Evolutionary conservation across 805 yeast species (phyloP), one percentile per base, ranked within the genome.

Genomic region (Saccharomycopsis sp.): DNA sequence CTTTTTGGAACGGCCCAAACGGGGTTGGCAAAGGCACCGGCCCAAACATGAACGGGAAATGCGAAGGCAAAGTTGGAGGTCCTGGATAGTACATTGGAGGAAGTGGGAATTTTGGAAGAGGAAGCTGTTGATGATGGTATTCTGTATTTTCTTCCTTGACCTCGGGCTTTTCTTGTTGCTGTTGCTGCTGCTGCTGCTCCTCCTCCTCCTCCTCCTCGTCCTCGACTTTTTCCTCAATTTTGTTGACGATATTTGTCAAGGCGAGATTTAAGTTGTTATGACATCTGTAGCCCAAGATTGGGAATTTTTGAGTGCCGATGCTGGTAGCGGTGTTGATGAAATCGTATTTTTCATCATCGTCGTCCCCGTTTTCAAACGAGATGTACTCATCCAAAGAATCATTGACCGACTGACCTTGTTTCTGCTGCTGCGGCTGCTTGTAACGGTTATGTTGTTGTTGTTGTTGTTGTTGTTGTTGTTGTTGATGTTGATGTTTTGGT

Each of bases 371-470:
- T 5, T 15, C n/a, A 26, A 25, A 35, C 13, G 6, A 13, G 18
- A 39, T 39, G 30, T 33, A 39, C 13, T 39, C 42, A 13, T 39
- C 42, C 23, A 36, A 29, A 8, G n/a, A n/a, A n/a, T n/a, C n/a
- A n/a, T n/a, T n/a, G n/a, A n/a, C n/a, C n/a, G n/a, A n/a, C n/a
- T n/a, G n/a, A n/a, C n/a, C n/a, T n/a, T n/a, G n/a, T n/a, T n/a
- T n/a, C n/a, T 33, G 26, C 23, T 33, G 27, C n/a, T 22, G 26
- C 23, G 21, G 3, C 23, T 33, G 26, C 21, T 33, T 33, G 21
- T 27, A 27, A 22, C 36, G 26, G 23, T 33, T 10, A 13, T 27
- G 15, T 33, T 19, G 13, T 33, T 16, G 4, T 33, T 27, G n/a
- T 33, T 27, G 12, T 22, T 22, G 10, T 27, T 33, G 25, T 9